Evolutionary conservation across 164 flowering plant species (phyloP), one percentile per base, ranked within the genome.

Genomic region (Kalanchoe fedtschenkoi): DNA sequence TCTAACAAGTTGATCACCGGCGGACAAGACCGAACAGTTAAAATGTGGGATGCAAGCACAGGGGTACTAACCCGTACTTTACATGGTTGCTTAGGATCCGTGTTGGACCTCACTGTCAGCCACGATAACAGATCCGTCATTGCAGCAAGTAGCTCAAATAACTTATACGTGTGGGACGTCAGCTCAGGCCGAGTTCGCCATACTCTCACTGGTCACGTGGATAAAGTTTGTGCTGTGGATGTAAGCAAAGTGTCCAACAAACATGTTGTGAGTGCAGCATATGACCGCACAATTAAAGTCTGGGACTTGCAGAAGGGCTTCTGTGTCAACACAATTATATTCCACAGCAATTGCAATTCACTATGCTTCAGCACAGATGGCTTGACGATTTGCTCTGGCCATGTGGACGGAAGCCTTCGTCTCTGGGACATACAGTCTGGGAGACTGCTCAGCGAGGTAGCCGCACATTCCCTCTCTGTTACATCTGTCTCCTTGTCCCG

Each of bases 301-400:
- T 95, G 97, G 97, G 99, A 91, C 76, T 72, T 91, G 66, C 87
- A 85, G 60, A 85, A 78, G 70, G 99, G 97, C 66, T 91, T 85
- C 66, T 91, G 96, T 73, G 71, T 56, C 56, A 87, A 81, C 74
- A 95, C 99, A 14, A 76, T 95, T 22, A 77, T 91, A 26, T 89
- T 76, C 35, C 80, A 65, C 65, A 91, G 93, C 77, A 89, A 95
- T 59, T 95, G 97, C 76, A 95, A 91, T 76, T 77, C 97, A 53
- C 72, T 91, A 68, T 82, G 87, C 74, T 85, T 90, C 66, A 79
- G 95, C 71, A 71, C 65, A 61, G 99, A 95, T 80, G 97, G 93
- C 29, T 83, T 68, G 67, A 91, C 91, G 15, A 75, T 95, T 15
- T 88, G 79, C 65, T 90, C 97, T 1, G 99, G 99, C 55, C 99